Conservation (phyloP, 108 stramenopile species). For the Tribonema minus region DNA sequence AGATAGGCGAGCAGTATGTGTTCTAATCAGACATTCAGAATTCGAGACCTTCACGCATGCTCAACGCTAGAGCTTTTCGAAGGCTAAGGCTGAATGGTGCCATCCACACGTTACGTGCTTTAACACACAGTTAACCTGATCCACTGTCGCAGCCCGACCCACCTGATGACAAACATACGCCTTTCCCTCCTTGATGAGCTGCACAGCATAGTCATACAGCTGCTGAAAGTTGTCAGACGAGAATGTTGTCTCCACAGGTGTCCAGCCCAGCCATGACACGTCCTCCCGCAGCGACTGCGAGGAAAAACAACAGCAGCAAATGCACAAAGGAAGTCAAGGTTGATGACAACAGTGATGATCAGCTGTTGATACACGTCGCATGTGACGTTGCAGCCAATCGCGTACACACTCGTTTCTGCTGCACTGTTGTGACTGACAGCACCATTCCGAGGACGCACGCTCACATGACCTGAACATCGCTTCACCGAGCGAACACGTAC, state of each 20-base stretch:
- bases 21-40: too few relatives aligned
- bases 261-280: constrained; percentile 85
- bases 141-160: too few relatives aligned
- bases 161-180: constrained; percentile 96
- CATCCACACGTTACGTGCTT: too few relatives aligned
- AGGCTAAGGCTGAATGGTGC: too few relatives aligned
- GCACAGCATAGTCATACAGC: constrained; percentile 79
- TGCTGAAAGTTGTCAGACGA: constrained; percentile 84
- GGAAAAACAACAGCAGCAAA: not conserved
- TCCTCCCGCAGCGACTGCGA: constrained; percentile 51
- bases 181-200: constrained; percentile 77
- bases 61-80: too few relatives aligned
- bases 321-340: not conserved
- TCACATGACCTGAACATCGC: too few relatives aligned
- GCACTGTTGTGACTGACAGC: too few relatives aligned
- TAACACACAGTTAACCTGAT: too few relatives aligned
- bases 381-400: constrained; percentile 58
- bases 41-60: too few relatives aligned
- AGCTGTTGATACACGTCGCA: constrained; percentile 31
- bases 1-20: not conserved
- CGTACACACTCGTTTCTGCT: too few relatives aligned
- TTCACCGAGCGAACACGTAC: too few relatives aligned
- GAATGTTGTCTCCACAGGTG: constrained; percentile 84
- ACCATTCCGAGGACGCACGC: too few relatives aligned
- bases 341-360: not conserved